phyloP scores from a whole-genome alignment of 768 basidiomycete species.

The Pisolithus albus region DNA sequence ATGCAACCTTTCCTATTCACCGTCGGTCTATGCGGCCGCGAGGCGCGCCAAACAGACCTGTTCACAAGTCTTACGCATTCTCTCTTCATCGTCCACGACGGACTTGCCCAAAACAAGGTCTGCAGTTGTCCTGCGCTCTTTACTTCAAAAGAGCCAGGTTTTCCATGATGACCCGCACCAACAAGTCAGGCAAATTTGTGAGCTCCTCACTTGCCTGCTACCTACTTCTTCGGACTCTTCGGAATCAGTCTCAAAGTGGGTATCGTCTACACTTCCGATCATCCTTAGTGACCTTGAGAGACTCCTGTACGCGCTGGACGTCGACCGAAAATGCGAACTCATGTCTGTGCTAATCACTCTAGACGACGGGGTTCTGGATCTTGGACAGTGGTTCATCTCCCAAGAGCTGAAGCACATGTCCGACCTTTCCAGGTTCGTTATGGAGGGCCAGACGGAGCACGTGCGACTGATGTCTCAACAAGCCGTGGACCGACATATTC shows the following conservation, averaged over 20 bases:
- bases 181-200: constrained; percentile 49
- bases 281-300: constrained; percentile 45
- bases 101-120: constrained; percentile 32
- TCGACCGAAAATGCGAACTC: constrained; percentile 47
- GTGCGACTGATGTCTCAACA: constrained; percentile 37
- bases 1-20: constrained; percentile 30
- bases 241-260: constrained; percentile 40
- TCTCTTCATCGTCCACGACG: constrained; percentile 29
- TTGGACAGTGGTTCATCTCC: constrained; percentile 56
- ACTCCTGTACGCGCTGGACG: constrained; percentile 54
- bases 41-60: constrained; percentile 45
- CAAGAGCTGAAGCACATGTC: constrained; percentile 55
- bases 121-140: constrained; percentile 46
- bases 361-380: constrained; percentile 40
- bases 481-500: constrained; percentile 44
- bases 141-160: constrained; percentile 45
- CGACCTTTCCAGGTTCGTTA: constrained; percentile 32
- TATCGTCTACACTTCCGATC: constrained; percentile 48
- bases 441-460: constrained; percentile 24
- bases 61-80: constrained; percentile 38
- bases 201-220: constrained; percentile 51
- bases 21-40: constrained; percentile 18
- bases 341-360: constrained; percentile 49
- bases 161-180: constrained; percentile 47
- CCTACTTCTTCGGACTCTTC: constrained; percentile 28